Conservation (phyloP, 768 basidiomycete genomes). For the Pulveroboletus sp. region DNA sequence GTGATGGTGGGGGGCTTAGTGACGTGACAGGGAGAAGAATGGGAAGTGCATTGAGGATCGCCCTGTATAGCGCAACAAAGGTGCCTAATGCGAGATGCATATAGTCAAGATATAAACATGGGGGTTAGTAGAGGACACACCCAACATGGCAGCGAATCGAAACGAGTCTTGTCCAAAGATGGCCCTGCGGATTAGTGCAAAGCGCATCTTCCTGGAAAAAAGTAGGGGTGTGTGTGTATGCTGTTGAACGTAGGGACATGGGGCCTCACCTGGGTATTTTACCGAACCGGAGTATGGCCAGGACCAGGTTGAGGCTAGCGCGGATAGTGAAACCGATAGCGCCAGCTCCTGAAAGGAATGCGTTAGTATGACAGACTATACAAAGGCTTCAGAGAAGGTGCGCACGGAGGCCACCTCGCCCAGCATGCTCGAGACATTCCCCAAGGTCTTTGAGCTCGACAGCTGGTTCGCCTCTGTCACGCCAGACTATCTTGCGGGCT, state of each 20-base stretch:
- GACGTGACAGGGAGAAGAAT: constrained; percentile 54
- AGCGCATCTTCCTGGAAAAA: constrained; percentile 53
- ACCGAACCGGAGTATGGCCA: constrained; percentile 73
- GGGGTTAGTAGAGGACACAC: constrained; percentile 34
- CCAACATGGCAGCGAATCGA: constrained; percentile 87
- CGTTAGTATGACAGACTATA: neutral
- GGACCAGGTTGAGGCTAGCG: constrained; percentile 76
- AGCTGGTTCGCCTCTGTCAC: constrained; percentile 74
- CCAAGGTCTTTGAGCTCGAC: constrained; percentile 60
- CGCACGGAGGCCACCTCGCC: constrained; percentile 69
- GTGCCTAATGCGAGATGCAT: constrained; percentile 44
- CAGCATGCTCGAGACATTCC: constrained; percentile 70
- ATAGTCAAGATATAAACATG: too few species aligned
- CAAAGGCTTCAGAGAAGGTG: constrained; percentile 12
- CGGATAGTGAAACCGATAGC: constrained; percentile 79
- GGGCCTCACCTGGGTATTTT: constrained; percentile 58
- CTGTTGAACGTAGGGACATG: neutral
- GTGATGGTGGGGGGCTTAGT: constrained; percentile 22
- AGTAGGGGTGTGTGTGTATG: neutral
- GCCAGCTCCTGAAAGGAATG: constrained; percentile 61
- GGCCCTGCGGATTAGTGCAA: constrained; percentile 72
- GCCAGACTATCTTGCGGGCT: constrained; percentile 80
- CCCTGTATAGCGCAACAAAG: constrained; percentile 77
- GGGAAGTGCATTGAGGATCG: constrained; percentile 74
- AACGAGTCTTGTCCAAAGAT: constrained; percentile 81